Conservation (phyloP, 2,329 filamentous ascomycete species). For the Cladosporium sp. region DNA sequence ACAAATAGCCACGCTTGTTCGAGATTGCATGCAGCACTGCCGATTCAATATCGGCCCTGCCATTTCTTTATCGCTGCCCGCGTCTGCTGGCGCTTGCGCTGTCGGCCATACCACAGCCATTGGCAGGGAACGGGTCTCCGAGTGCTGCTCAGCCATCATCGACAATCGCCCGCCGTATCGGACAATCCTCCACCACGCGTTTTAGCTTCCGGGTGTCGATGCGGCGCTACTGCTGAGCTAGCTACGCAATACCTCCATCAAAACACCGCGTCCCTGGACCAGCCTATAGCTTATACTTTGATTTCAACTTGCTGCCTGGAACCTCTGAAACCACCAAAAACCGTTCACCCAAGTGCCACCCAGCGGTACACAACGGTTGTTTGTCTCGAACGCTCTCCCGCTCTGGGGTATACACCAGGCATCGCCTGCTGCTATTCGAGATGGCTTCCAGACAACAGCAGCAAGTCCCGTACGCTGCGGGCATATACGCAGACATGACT, state of each 20-base stretch:
- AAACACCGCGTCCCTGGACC: slow-evolving; percentile 3
- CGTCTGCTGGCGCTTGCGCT: neutral
- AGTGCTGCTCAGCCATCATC: neutral
- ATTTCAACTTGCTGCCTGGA: slow-evolving; percentile 4
- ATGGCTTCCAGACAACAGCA: slow-evolving; percentile 32
- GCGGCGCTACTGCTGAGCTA: slow-evolving; percentile 1
- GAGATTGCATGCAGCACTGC: slow-evolving; percentile 6
- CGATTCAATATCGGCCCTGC: slow-evolving; percentile 2
- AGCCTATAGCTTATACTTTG: slow-evolving; percentile 2
- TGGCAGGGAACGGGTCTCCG: neutral
- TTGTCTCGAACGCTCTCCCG: slow-evolving; percentile 4
- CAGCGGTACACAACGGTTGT: neutral
- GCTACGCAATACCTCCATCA: slow-evolving; percentile 8
- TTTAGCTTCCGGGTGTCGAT: slow-evolving; percentile 4
- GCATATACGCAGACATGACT: slow-evolving; percentile 91
- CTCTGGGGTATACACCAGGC: slow-evolving; percentile 10
- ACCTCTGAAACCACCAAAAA: neutral
- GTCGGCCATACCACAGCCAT: neutral
- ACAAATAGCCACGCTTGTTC: neutral
- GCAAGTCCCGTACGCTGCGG: slow-evolving; percentile 66
- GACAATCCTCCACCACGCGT: slow-evolving; percentile 1
- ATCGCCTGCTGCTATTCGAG: slow-evolving; percentile 6
- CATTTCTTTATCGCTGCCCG: neutral
- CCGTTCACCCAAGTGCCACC: neutral
- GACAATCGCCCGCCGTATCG: neutral